phyloP scores from a whole-genome alignment of 805 yeast species.

The Saccharomycopsis capsularis region DNA sequence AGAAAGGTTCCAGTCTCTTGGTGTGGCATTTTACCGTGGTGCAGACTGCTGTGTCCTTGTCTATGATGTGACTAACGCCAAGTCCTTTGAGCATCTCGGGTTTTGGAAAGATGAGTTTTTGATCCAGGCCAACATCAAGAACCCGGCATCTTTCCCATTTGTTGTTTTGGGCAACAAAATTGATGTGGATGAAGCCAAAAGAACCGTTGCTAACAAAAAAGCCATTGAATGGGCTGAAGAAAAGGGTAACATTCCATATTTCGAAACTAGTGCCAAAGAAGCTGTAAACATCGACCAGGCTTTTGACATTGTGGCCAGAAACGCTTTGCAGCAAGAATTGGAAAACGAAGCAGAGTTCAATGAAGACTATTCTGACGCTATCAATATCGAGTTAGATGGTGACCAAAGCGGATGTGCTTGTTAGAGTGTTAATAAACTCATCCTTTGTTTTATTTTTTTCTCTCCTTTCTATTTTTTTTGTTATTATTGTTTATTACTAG shows the following conservation, averaged over 20 bases:
- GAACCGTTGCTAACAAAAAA: constrained; percentile 54
- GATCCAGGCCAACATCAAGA: constrained; percentile 85
- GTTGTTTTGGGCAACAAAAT: constrained; percentile 92
- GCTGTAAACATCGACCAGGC: constrained; percentile 93
- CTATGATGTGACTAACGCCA: constrained; percentile 91
- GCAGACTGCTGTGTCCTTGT: constrained; percentile 97
- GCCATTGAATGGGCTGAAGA: constrained; percentile 58
- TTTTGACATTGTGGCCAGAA: constrained; percentile 90
- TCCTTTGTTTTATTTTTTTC: not conserved
- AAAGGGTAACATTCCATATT: constrained; percentile 78
- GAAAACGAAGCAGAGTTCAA: constrained; percentile 71
- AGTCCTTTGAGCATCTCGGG: constrained; percentile 81
- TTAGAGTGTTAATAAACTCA: constrained; percentile 27
- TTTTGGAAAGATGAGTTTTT: constrained; percentile 95
- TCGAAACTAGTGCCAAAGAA: constrained; percentile 97
- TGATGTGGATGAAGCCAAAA: constrained; percentile 86
- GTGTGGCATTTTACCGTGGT: constrained; percentile 95
- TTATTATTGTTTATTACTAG: no score
- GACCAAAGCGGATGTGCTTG: constrained; percentile 75
- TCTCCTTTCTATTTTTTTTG: no score
- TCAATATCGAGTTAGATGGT: constrained; percentile 85
- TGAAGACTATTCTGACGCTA: constrained; percentile 94
- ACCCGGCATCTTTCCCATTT: constrained; percentile 94
- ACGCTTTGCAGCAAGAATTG: constrained; percentile 86
- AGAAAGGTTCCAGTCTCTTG: constrained; percentile 92